These are phyloP conservation scores for Lipomyces oligophaga DNA, from an alignment of 805 yeast genomes.

Conservation along the genomic window DNA sequence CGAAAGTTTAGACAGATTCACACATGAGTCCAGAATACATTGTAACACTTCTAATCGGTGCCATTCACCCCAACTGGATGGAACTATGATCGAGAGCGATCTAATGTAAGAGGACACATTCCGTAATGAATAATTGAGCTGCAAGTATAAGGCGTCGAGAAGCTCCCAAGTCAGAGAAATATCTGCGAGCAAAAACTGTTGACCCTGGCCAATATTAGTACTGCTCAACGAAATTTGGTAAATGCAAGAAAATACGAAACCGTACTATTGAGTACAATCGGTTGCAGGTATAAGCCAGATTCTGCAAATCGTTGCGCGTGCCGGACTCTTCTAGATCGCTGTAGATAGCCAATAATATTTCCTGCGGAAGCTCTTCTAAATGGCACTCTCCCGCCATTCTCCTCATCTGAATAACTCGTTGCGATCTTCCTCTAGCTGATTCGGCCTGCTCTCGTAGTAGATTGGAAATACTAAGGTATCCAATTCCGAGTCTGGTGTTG, in stretches of 20 bases:
- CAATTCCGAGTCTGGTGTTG: conserved; percentile 1
- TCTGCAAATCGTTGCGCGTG: conserved; percentile 3
- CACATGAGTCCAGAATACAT: conserved; percentile 11
- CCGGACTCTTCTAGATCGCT: conserved; percentile 1
- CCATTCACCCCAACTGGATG: conserved; percentile 30
- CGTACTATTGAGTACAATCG: conserved; percentile 15
- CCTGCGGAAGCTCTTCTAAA: conserved; percentile 14
- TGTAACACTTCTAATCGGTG: conserved; percentile 21
- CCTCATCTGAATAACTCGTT: no score
- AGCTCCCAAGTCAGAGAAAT: conserved; percentile 19
- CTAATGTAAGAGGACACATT: conserved; percentile 16
- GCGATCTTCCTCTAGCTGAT: background rate
- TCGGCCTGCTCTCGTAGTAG: background rate
- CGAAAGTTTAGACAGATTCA: conserved; percentile 5
- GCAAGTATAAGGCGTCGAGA: conserved; percentile 12
- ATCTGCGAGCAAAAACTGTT: conserved; percentile 20
- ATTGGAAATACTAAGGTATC: background rate
- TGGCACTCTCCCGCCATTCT: no score
- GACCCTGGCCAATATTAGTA: conserved; percentile 12
- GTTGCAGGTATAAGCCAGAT: conserved; percentile 15
- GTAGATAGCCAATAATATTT: conserved; percentile 11
- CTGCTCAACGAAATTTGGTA: background rate
- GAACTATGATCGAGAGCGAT: conserved; percentile 13
- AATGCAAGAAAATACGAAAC: background rate
- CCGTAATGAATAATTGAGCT: conserved; percentile 5